phyloP scores from a whole-genome alignment of 345 rosid species.

The Populus nigra region DNA sequence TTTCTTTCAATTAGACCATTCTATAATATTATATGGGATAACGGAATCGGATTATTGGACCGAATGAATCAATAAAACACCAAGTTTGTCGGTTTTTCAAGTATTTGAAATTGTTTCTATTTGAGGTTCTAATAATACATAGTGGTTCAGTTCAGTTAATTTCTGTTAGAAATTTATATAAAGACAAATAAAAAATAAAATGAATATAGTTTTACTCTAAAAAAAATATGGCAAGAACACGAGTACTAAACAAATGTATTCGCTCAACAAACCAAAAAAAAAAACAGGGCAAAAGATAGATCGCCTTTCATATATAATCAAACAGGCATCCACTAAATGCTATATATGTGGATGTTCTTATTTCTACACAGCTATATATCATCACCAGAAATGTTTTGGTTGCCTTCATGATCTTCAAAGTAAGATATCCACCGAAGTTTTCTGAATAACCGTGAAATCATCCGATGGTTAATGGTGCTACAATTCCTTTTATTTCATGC shows the following conservation, averaged over 20 bases:
- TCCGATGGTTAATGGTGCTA: neutral
- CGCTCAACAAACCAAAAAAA: neutral
- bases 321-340: neutral
- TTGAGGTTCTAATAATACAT: too few relatives aligned
- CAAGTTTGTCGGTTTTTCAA: too few relatives aligned
- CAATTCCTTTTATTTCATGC: neutral
- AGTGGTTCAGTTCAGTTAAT: too few relatives aligned
- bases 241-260: neutral
- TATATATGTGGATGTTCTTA: too few relatives aligned
- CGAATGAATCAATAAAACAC: too few relatives aligned
- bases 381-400: neutral
- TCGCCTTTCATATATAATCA: neutral
- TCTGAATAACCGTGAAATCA: neutral
- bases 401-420: neutral
- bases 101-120: too few relatives aligned
- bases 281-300: neutral
- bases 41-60: too few relatives aligned
- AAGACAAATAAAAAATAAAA: too few relatives aligned
- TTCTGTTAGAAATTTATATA: too few relatives aligned
- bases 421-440: neutral
- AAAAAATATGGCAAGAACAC: neutral
- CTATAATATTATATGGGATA: too few relatives aligned
- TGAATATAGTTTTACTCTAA: too few relatives aligned
- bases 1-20: too few relatives aligned
- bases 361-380: neutral